Evolutionary conservation across 768 basidiomycete species (phyloP), one percentile per base, ranked within the genome.

Genomic region (Lactarius vividus): DNA sequence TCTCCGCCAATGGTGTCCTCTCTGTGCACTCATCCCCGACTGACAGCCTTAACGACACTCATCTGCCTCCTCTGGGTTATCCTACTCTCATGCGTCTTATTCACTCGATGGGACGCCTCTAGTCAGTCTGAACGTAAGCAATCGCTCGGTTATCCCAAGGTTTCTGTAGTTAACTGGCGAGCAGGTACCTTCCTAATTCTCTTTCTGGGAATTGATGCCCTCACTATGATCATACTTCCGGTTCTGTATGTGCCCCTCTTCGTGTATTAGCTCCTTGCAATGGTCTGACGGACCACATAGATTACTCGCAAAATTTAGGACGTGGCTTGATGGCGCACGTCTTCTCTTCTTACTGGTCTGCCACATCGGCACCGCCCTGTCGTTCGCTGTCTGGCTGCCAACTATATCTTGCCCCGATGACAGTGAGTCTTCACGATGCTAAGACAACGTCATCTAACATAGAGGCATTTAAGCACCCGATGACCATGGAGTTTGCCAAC

Each of bases 271-370:
- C 26, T 60, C 53, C 35, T 44, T 40, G 61, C 71, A 26, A 11
- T 55, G 59, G 61, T 23, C 68, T 74, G 29, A 65, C 71, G 53
- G 9, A 70, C 8, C 39, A 23, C 15, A 4, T 52, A 85, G 84
- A 65, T 74, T 85, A 29, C 70, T 85, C 40, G 71, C 82, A 2
- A 65, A 74, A 46, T 87, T 85, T 57, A 78, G 84, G 44, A 70
- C 75, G 16, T 86, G 84, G 84, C 71, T 86, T 4, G 86, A 88
- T 70, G 78, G 77, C 1, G 81, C 83, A 13, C 79, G 85, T 35
- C 71, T 86, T 31, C 57, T 80, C 31, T 77, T 84, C 55, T 73
- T 87, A 23, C 64, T 84, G 10, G 46, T 79, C 15, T 71, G 73
- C 29, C 85, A 87, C 61, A 73, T 80, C 20, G 82, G 81, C 39